Percentiles rank a stretch among this genome's conserved stretches.
Conservation (phyloP, 257 asterid species). For the Solanum verrucosum region DNA sequence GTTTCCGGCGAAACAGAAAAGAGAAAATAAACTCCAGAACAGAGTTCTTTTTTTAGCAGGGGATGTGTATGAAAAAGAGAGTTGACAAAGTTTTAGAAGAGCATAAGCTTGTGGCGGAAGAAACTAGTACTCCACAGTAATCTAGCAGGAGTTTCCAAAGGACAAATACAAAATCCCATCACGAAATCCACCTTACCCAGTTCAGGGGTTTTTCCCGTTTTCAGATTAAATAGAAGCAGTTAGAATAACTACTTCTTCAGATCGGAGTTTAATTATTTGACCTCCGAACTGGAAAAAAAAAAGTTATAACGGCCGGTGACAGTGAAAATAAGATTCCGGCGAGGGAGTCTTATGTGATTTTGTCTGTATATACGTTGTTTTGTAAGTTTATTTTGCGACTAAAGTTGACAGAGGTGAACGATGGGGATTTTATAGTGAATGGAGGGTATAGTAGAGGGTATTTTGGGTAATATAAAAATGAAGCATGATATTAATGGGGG, state of each 20-base stretch:
- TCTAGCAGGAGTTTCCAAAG: slow-evolving; percentile 91
- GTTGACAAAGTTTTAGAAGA: slow-evolving; percentile 33
- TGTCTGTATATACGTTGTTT: background rate
- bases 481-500: slow-evolving; percentile 13
- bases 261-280: background rate
- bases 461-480: slow-evolving; percentile 10
- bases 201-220: slow-evolving; percentile 24
- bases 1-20: slow-evolving; percentile 10
- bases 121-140: slow-evolving; percentile 97
- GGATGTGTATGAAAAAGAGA: background rate
- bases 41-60: background rate
- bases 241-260: background rate
- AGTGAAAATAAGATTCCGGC: slow-evolving; percentile 9
- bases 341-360: background rate
- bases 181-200: slow-evolving; percentile 54
- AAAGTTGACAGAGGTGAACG: slow-evolving; percentile 31
- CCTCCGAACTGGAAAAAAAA: background rate
- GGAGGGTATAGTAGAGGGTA: slow-evolving; percentile 4
- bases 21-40: background rate
- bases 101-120: slow-evolving; percentile 98
- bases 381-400: slow-evolving; percentile 22
- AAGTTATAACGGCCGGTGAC: background rate
- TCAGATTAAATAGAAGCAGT: background rate
- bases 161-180: slow-evolving; percentile 96
- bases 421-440: slow-evolving; percentile 19